These are phyloP conservation scores for Diaporthe nobilis DNA, from an alignment of 2,329 filamentous ascomycete genomes.

Conservation along the genomic window DNA sequence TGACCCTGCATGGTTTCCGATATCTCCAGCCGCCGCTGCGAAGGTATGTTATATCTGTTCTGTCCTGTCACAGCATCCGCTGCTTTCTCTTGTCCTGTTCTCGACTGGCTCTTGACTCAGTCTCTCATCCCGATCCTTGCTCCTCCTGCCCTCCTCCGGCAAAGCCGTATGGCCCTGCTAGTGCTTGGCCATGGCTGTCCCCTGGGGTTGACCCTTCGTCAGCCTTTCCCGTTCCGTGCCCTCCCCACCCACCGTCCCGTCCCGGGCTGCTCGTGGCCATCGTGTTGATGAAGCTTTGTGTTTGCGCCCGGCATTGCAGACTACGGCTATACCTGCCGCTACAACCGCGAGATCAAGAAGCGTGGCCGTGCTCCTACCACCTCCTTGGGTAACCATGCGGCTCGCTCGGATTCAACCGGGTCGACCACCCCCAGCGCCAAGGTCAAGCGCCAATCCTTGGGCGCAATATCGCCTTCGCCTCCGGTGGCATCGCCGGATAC, in stretches of 20 bases:
- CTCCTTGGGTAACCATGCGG: slow-evolving; percentile 26
- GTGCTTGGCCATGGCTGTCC: neutral
- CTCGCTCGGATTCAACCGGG: slow-evolving; percentile 35
- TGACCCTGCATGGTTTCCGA: slow-evolving; percentile 19
- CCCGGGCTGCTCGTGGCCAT: neutral
- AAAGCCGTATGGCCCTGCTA: neutral
- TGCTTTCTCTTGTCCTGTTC: neutral
- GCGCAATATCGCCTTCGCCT: slow-evolving; percentile 35
- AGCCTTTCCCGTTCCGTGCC: neutral
- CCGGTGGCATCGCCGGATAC: slow-evolving; percentile 40
- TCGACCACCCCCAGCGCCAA: slow-evolving; percentile 9
- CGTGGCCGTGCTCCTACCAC: slow-evolving; percentile 51
- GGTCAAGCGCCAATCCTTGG: slow-evolving; percentile 20
- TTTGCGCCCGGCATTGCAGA: slow-evolving; percentile 45
- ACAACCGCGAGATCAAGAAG: slow-evolving; percentile 55
- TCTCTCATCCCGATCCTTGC: neutral
- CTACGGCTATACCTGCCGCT: slow-evolving; percentile 55
- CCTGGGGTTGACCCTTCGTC: neutral
- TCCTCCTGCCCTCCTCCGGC: neutral
- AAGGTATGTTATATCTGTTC: slow-evolving; percentile 48
- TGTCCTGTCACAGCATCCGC: slow-evolving; percentile 1
- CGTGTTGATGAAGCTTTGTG: slow-evolving; percentile 13
- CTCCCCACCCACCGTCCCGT: neutral
- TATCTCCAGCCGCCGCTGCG: slow-evolving; percentile 52
- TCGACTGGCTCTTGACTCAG: neutral